A percentile compares a stretch with the other conserved stretches of the same genome.
These are phyloP conservation scores for Metschnikowia santaceciliae DNA, from an alignment of 805 yeast genomes.

Conservation along the genomic window DNA sequence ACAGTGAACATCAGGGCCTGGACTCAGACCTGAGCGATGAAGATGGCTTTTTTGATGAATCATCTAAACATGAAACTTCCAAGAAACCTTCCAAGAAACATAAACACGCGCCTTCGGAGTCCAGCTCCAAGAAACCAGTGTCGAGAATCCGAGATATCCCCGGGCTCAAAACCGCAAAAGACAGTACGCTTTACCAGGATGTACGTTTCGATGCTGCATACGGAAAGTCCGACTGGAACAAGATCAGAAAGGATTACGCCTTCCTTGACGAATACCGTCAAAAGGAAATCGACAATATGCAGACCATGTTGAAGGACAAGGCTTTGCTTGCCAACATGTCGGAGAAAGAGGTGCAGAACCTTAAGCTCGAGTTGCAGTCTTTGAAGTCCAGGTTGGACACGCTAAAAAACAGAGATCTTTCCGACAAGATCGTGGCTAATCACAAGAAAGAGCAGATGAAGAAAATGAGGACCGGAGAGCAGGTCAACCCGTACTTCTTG, in stretches of 20 bases:
- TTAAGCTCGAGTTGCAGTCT: slow-evolving; percentile 58
- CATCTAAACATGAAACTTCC: slow-evolving; percentile 2
- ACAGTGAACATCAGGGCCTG: slow-evolving; percentile 12
- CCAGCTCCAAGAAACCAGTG: slow-evolving; percentile 69
- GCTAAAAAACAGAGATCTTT: slow-evolving; percentile 70
- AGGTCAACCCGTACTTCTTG: slow-evolving; percentile 51
- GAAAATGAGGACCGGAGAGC: slow-evolving; percentile 46
- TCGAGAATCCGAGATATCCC: slow-evolving; percentile 70
- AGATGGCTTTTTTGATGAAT: slow-evolving; percentile 7
- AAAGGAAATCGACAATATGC: slow-evolving; percentile 62
- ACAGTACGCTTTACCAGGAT: slow-evolving; percentile 58
- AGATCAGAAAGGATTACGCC: slow-evolving; percentile 71
- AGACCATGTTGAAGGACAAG: slow-evolving; percentile 51
- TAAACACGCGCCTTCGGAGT: slow-evolving; percentile 87
- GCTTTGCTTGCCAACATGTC: slow-evolving; percentile 38
- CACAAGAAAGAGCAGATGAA: slow-evolving; percentile 51
- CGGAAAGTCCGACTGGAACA: slow-evolving; percentile 72
- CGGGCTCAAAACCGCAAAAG: slow-evolving; percentile 46
- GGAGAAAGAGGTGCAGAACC: slow-evolving; percentile 46
- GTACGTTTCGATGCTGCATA: slow-evolving; percentile 87
- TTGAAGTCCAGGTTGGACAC: slow-evolving; percentile 64
- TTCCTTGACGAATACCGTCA: slow-evolving; percentile 85
- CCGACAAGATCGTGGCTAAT: slow-evolving; percentile 57
- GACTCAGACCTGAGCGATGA: slow-evolving; percentile 18
- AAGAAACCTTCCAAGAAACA: slow-evolving; percentile 30